These are phyloP conservation scores for Fusarium sp. DNA, from an alignment of 2,329 filamentous ascomycete species.

Conservation along the genomic window DNA sequence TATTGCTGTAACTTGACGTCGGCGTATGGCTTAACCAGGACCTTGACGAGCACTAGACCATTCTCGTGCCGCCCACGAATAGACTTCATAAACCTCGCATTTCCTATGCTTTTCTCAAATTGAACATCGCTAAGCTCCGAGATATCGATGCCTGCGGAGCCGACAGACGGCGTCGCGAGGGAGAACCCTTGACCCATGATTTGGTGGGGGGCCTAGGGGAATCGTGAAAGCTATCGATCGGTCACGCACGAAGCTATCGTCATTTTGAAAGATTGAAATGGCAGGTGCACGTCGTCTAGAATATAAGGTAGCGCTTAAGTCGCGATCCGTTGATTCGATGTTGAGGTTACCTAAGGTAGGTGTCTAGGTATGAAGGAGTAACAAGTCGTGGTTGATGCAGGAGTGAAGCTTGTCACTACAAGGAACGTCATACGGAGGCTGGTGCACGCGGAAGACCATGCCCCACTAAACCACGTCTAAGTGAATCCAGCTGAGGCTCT, in stretches of 20 bases:
- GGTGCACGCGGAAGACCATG: conserved; percentile 15
- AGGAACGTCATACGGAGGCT: conserved; percentile 28
- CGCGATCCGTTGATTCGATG: neutral
- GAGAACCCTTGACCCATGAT: conserved; percentile 97
- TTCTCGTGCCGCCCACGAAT: conserved; percentile 90
- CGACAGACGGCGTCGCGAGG: conserved; percentile 88
- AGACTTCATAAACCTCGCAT: conserved; percentile 95
- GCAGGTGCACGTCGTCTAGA: neutral
- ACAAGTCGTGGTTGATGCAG: neutral
- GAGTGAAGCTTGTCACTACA: conserved; percentile 7
- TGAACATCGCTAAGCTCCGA: conserved; percentile 89
- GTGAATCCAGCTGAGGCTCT: neutral
- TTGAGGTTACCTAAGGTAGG: neutral
- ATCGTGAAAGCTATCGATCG: conserved; percentile 40
- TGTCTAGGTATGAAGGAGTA: neutral
- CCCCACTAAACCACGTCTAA: conserved; percentile 1
- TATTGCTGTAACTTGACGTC: conserved; percentile 83
- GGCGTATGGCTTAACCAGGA: conserved; percentile 90
- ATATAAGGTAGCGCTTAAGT: neutral
- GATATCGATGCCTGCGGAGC: conserved; percentile 91
- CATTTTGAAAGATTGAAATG: conserved; percentile 34
- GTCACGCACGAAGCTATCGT: conserved; percentile 31
- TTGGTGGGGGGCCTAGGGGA: conserved; percentile 21
- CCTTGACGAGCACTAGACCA: conserved; percentile 92
- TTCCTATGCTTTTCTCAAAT: conserved; percentile 92